Base-by-base conservation (phyloP, 2,329 filamentous ascomycete species). In the Raffaelea deltoideospora region DNA sequence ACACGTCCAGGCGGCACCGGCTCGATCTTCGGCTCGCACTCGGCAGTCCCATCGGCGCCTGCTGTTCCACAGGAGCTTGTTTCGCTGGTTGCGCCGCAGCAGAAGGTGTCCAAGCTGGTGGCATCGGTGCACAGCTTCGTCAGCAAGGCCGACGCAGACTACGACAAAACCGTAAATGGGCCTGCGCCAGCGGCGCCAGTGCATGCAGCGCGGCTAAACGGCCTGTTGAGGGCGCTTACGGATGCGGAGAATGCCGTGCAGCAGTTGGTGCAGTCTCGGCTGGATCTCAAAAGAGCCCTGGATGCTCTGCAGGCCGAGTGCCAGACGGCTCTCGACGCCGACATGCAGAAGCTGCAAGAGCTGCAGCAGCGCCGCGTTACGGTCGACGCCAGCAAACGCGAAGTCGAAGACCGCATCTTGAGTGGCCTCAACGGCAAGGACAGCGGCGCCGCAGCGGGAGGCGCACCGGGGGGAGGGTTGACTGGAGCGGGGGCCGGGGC, bases 391-490 rank as follows among this genome's bases (percentile, higher is more conserved):
- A 87, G 84, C 59, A 93, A 92, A 56, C 76, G 78, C 36, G 80
- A 90, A 33, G 86, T 98, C 8, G 90, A 98, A 56, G 75, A 88
- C 45, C 79, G 75, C 34, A 96, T 98, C 47, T 85, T 98, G 70
- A 75, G 80, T 35, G 84, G 83, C 9, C 68, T 94, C 18, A 74
- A 76, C 13, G 69, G 72, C 2, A 69, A 76, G 9, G 63, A 63
- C 37, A 66, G 71, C 39, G 59, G 63, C 17, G 58, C 62, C 13
- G 63, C 72, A 9, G 63, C 72, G 10, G 59, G 64, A 4, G 60
- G 64, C 3, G n/a, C n/a, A n/a, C n/a, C n/a, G n/a, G n/a, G n/a
- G n/a, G n/a, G n/a, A n/a, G n/a, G n/a, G n/a, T n/a, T n/a, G n/a
- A 60, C 62, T 9, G 56, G 64, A 17, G 58, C 57, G 27, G 63